Conservation (phyloP, 2,329 filamentous ascomycete species). For the Aureobasidium uvarum region DNA sequence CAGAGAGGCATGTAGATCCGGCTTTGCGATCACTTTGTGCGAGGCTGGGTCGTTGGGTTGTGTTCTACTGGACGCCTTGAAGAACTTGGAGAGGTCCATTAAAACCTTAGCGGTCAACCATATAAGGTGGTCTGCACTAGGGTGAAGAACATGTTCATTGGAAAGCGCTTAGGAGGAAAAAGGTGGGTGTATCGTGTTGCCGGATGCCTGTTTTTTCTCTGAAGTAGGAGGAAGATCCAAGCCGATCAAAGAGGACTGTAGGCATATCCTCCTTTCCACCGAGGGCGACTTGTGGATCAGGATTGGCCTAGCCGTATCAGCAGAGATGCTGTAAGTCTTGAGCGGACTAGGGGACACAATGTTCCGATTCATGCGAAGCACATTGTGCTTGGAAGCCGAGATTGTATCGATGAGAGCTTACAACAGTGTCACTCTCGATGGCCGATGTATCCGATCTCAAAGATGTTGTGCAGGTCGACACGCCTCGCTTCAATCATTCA, state of each 20-base stretch:
- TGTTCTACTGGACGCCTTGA: neutral
- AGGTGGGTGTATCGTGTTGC: neutral
- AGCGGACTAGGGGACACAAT: neutral
- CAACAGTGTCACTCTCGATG: neutral
- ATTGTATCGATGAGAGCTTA: neutral
- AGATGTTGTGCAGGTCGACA: neutral
- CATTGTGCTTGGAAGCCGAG: neutral
- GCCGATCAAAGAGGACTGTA: neutral
- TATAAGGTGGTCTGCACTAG: neutral
- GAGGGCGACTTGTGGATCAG: no score
- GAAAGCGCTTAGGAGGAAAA: neutral
- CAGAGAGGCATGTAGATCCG: neutral
- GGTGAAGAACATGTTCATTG: neutral
- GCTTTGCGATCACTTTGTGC: neutral
- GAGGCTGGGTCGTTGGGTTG: neutral
- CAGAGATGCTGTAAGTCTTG: no score
- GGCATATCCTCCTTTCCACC: neutral
- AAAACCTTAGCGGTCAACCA: neutral
- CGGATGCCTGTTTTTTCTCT: neutral
- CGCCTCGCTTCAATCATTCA: no score
- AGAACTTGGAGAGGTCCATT: neutral
- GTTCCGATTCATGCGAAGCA: neutral
- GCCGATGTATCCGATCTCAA: neutral
- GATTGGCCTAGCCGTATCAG: neutral
- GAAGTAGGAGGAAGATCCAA: neutral